A percentile compares a stretch with the other conserved stretches of the same genome.
Evolutionary conservation across 140 eudicot genomes (phyloP).

Genomic region (Oenanthe javanica): DNA sequence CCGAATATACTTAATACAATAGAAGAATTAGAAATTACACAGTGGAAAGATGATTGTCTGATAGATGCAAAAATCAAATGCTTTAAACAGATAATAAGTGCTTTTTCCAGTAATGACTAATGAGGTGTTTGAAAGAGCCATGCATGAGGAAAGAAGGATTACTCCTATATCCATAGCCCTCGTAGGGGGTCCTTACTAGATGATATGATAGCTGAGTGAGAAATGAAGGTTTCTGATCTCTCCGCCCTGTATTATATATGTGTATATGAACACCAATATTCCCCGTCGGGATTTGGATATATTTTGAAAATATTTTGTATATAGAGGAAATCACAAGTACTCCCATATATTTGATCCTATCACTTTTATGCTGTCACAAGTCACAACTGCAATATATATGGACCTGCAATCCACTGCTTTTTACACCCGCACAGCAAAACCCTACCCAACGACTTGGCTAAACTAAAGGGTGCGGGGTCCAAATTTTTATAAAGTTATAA

Average conservation of each 20-base stretch:
- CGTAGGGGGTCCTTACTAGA: not conserved
- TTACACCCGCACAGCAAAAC: not conserved
- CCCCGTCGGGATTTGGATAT: not conserved
- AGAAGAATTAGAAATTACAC: not conserved
- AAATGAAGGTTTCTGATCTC: slow-evolving; percentile 1
- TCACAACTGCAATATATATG: too few species aligned
- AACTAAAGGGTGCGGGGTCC: not conserved
- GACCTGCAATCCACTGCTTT: too few species aligned
- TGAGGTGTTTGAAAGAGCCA: not conserved
- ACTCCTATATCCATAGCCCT: not conserved
- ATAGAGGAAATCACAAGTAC: not conserved
- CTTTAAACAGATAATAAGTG: slow-evolving; percentile 1
- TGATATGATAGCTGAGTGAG: slow-evolving; percentile 2
- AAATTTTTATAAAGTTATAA: not conserved
- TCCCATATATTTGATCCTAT: not conserved
- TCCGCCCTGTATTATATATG: not conserved
- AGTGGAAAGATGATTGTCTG: not conserved
- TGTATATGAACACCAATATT: not conserved
- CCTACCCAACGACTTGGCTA: not conserved
- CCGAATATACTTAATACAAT: too few species aligned
- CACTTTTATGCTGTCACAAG: not conserved
- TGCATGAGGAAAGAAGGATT: slow-evolving; percentile 3
- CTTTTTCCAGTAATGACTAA: not conserved
- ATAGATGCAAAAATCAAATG: not conserved
- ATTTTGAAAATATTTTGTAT: not conserved